phyloP scores from a whole-genome alignment of 768 basidiomycete species.

The Serendipita indica region DNA sequence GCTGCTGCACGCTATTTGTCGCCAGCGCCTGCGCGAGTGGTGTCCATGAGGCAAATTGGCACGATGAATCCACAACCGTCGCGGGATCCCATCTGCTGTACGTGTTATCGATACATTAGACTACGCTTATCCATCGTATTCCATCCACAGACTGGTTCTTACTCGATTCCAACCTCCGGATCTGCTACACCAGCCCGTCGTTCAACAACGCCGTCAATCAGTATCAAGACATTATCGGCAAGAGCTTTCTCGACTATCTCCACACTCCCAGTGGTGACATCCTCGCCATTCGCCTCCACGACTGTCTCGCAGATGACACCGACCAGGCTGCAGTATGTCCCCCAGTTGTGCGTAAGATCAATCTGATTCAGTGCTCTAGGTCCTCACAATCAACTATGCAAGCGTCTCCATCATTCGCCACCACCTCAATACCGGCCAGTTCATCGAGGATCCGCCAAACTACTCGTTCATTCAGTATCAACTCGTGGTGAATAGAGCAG shows the following conservation, averaged over 20 bases:
- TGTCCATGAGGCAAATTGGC: not conserved
- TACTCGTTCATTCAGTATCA: not conserved
- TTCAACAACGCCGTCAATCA: conserved; percentile 1
- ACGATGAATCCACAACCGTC: not conserved
- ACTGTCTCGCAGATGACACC: not conserved
- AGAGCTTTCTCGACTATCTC: conserved; percentile 5
- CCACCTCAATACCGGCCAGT: not conserved
- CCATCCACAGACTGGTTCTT: conserved; percentile 6
- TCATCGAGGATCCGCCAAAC: not conserved
- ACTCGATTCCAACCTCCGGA: not conserved
- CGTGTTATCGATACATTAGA: not conserved
- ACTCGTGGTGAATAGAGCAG: not conserved
- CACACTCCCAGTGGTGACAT: not conserved
- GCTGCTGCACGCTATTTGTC: no score
- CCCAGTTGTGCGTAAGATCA: not conserved
- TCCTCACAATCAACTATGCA: not conserved
- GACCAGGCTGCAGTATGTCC: not conserved
- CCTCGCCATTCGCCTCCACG: not conserved
- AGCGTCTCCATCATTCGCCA: not conserved
- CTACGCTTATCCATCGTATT: no score
- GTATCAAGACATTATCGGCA: not conserved
- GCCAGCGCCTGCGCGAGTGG: not conserved
- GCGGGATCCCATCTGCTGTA: conserved; percentile 3
- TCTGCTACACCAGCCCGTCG: conserved; percentile 7
- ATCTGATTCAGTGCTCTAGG: not conserved